Evolutionary conservation across 495 filamentous ascomycete genomes (phyloP).

Genomic region (Neurospora sp.): DNA sequence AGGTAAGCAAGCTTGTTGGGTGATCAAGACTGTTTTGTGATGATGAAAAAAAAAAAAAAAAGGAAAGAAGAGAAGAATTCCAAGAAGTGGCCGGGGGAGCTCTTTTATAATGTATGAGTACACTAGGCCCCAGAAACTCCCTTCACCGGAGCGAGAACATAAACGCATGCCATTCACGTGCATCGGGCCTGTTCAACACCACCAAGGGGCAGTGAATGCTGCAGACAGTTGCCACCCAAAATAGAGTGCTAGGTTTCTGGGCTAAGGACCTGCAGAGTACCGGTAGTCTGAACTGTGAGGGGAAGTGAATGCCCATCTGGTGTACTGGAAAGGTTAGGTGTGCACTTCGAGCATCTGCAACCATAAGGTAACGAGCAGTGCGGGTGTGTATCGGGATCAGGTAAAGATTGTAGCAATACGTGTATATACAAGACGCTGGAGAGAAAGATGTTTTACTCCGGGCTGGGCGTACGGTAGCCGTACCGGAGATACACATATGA

Average conservation of each 20-base stretch:
- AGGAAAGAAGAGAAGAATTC: not conserved
- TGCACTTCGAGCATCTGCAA: not conserved
- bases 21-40: not conserved
- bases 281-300: not conserved
- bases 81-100: not conserved
- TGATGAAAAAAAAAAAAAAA: not conserved
- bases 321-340: not conserved
- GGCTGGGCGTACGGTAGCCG: not conserved
- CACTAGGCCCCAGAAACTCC: too few species aligned
- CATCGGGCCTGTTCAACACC: too few species aligned
- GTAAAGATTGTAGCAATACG: not conserved
- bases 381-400: not conserved
- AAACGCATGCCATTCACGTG: too few species aligned
- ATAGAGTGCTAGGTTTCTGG: too few species aligned
- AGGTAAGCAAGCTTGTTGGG: not conserved
- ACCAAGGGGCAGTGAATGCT: not conserved
- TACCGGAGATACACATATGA: not conserved
- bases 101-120: not conserved
- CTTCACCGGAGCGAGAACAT: too few species aligned
- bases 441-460: not conserved
- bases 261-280: too few species aligned
- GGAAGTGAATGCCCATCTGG: not conserved
- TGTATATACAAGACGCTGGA: not conserved
- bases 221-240: not conserved
- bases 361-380: not conserved